These are phyloP conservation scores for Russula sp. DNA, from an alignment of 768 basidiomycete species.

Conservation along the genomic window DNA sequence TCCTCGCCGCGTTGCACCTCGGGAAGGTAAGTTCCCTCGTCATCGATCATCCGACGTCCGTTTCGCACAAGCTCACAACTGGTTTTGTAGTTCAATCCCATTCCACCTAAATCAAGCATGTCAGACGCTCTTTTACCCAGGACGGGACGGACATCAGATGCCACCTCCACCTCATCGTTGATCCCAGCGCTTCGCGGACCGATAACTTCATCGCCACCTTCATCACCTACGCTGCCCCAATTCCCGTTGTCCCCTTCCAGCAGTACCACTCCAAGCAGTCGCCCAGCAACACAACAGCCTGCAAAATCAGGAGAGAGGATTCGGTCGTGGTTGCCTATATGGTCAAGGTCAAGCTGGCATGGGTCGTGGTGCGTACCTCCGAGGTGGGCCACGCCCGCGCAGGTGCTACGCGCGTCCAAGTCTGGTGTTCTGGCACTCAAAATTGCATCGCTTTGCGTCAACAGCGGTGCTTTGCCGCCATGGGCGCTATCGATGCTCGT, in stretches of 20 bases:
- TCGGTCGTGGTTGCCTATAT: neutral
- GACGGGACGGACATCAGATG: slow-evolving; percentile 16
- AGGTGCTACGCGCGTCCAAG: slow-evolving; percentile 17
- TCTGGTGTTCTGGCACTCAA: slow-evolving; percentile 33
- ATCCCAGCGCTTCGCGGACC: slow-evolving; percentile 23
- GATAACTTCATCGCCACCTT: neutral
- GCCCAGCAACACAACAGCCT: neutral
- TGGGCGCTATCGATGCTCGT: slow-evolving; percentile 35
- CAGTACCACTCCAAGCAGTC: neutral
- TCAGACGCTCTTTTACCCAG: slow-evolving; percentile 20
- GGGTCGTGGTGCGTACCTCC: neutral
- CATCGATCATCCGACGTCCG: neutral
- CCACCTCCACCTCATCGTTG: slow-evolving; percentile 21
- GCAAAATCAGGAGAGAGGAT: slow-evolving; percentile 4
- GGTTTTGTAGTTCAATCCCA: slow-evolving; percentile 15
- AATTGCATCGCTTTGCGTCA: slow-evolving; percentile 33
- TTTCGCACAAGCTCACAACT: neutral
- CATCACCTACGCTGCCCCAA: slow-evolving; percentile 5
- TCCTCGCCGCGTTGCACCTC: slow-evolving; percentile 63
- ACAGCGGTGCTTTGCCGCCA: slow-evolving; percentile 30
- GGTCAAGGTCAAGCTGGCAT: slow-evolving; percentile 4
- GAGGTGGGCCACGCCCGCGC: neutral
- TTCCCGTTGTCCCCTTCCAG: slow-evolving; percentile 27
- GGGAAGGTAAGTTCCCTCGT: slow-evolving; percentile 59
- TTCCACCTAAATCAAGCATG: slow-evolving; percentile 20